Evolutionary conservation across 352 stramenopile species (phyloP).

Genomic region (Phytophthora ohioensis): DNA sequence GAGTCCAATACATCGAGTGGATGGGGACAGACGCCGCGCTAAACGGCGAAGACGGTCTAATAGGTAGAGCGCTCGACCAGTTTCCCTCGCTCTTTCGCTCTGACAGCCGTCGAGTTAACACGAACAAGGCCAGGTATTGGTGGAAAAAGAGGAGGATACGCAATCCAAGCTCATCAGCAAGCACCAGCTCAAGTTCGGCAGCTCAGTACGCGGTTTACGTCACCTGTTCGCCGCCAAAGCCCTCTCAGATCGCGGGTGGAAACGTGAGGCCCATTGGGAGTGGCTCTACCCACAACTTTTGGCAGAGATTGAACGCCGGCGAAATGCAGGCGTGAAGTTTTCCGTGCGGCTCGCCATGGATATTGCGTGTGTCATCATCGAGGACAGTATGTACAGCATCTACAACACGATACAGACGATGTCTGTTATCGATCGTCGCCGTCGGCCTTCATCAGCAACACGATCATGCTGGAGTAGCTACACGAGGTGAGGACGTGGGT

Average conservation of each 20-base stretch:
- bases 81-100: not conserved
- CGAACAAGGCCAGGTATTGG: too few relatives aligned
- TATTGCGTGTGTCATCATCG: constrained; percentile 11
- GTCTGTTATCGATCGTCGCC: not conserved
- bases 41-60: not conserved
- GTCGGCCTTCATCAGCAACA: not conserved
- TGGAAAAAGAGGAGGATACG: too few relatives aligned
- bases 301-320: not conserved
- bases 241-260: not conserved
- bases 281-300: not conserved
- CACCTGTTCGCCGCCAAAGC: not conserved
- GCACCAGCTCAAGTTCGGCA: too few relatives aligned
- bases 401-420: constrained; percentile 1
- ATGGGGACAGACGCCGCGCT: not conserved
- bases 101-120: too few relatives aligned
- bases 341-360: constrained; percentile 9
- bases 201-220: not conserved
- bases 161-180: too few relatives aligned
- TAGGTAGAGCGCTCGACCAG: not conserved
- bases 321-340: constrained; percentile 1
- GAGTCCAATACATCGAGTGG: not conserved
- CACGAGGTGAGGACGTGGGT: not conserved
- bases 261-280: not conserved
- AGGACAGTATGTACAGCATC: constrained; percentile 5
- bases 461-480: not conserved